These are phyloP conservation scores for Cladophialophora bantiana DNA, from an alignment of 2,329 filamentous ascomycete species.

Conservation along the genomic window DNA sequence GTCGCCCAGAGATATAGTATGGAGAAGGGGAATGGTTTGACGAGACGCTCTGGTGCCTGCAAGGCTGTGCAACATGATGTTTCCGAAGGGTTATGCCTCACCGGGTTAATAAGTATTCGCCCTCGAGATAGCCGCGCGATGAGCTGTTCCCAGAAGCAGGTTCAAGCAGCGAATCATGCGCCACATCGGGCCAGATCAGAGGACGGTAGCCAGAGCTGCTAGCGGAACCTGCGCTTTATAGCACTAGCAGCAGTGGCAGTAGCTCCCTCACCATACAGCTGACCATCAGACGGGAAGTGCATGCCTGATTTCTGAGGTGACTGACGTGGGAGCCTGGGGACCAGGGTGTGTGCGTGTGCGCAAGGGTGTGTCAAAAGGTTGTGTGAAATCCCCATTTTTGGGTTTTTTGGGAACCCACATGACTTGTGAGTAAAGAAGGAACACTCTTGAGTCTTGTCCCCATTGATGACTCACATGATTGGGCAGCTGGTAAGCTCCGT, in stretches of 20 bases:
- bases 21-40: background rate
- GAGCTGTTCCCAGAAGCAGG: background rate
- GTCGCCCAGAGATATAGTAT: slow-evolving; percentile 14
- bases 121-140: slow-evolving; percentile 7
- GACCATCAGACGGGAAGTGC: background rate
- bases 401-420: slow-evolving; percentile 12
- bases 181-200: slow-evolving; percentile 11
- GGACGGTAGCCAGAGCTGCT: background rate
- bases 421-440: slow-evolving; percentile 5
- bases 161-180: slow-evolving; percentile 20
- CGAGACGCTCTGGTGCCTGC: slow-evolving; percentile 20
- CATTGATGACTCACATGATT: slow-evolving; percentile 15
- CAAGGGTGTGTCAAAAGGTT: background rate
- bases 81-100: slow-evolving; percentile 16
- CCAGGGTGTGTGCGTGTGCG: background rate
- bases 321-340: slow-evolving; percentile 21
- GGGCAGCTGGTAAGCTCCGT: slow-evolving; percentile 3
- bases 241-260: background rate
- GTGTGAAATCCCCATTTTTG: slow-evolving; percentile 11
- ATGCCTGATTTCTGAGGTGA: background rate
- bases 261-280: background rate
- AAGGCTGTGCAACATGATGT: slow-evolving; percentile 24
- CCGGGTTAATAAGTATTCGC: slow-evolving; percentile 16
- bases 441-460: slow-evolving; percentile 7
- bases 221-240: background rate